Conservation (phyloP, 192 early-diverging fungal genomes). For the Entomortierella parvispora region DNA sequence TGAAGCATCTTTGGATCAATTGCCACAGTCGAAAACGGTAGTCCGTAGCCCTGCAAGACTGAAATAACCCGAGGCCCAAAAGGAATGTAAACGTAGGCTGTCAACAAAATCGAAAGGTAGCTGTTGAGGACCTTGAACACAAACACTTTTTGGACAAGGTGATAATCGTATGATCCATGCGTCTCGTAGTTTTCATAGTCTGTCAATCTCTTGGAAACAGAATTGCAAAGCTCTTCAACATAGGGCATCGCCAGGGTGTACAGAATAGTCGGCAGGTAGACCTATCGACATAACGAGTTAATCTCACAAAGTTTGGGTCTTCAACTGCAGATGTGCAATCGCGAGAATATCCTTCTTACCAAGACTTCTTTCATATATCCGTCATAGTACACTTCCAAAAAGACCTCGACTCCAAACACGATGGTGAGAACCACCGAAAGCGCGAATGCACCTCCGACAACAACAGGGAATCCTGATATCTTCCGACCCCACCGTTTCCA, state of each 20-base stretch:
- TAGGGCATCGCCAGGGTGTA: constrained; percentile 79
- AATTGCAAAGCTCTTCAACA: constrained; percentile 71
- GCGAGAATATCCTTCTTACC: constrained; percentile 25
- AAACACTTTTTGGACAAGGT: constrained; percentile 86
- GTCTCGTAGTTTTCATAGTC: constrained; percentile 88
- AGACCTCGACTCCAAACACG: constrained; percentile 79
- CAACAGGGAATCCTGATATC: constrained; percentile 61
- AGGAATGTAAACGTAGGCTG: constrained; percentile 89
- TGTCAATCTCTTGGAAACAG: constrained; percentile 71
- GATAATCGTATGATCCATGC: constrained; percentile 73
- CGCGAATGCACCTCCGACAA: constrained; percentile 67
- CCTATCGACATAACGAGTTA: constrained; percentile 41
- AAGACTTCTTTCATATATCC: constrained; percentile 75
- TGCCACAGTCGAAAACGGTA: constrained; percentile 47
- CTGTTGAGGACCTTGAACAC: constrained; percentile 84
- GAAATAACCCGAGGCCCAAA: constrained; percentile 72
- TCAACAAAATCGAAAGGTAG: constrained; percentile 85
- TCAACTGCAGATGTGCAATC: neutral
- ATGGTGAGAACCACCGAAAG: constrained; percentile 69
- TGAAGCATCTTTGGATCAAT: constrained; percentile 67
- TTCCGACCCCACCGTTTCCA: constrained; percentile 77
- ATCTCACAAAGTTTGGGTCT: neutral
- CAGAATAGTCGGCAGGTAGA: constrained; percentile 75
- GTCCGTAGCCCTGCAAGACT: constrained; percentile 52
- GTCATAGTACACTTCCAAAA: constrained; percentile 81